Evolutionary conservation across 2,329 filamentous ascomycete species (phyloP).

Genomic region (Beauveria asiatica): DNA sequence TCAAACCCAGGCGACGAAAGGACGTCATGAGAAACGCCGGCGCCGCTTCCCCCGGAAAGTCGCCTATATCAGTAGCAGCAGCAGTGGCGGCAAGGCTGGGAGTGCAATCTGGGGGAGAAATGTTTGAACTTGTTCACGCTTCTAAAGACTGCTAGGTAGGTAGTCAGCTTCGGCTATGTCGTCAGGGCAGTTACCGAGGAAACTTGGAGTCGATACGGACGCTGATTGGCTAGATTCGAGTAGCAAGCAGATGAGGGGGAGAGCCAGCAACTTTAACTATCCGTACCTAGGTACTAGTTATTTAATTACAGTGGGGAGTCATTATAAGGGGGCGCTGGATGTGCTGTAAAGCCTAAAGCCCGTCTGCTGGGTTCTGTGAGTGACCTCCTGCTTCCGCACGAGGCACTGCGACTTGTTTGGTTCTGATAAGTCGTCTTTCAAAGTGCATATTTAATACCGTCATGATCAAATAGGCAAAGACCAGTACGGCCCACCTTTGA

Average conservation of each 20-base stretch:
- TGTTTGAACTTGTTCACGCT: no score
- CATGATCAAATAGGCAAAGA: background rate
- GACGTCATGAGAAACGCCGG: no score
- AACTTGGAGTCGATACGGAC: background rate
- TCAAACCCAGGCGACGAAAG: no score
- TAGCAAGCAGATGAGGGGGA: background rate
- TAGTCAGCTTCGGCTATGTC: conserved; percentile 1
- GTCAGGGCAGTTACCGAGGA: conserved; percentile 8
- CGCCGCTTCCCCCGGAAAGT: background rate
- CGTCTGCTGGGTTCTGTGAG: no score
- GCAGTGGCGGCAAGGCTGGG: background rate
- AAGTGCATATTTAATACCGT: no score
- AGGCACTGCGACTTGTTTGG: no score
- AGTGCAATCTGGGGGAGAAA: no score
- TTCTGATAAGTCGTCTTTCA: no score
- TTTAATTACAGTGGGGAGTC: background rate
- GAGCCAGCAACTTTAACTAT: background rate
- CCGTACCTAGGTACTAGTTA: no score
- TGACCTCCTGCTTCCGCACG: no score
- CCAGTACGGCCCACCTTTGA: background rate
- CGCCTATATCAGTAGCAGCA: background rate
- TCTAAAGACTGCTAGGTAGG: no score
- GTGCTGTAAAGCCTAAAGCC: background rate
- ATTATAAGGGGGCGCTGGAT: background rate
- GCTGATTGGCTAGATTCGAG: background rate